Percentiles rank a stretch among this genome's conserved stretches.
Evolutionary conservation across 306 rosid genomes (phyloP).

Genomic region (cucumber (Cucumis sativus)): DNA sequence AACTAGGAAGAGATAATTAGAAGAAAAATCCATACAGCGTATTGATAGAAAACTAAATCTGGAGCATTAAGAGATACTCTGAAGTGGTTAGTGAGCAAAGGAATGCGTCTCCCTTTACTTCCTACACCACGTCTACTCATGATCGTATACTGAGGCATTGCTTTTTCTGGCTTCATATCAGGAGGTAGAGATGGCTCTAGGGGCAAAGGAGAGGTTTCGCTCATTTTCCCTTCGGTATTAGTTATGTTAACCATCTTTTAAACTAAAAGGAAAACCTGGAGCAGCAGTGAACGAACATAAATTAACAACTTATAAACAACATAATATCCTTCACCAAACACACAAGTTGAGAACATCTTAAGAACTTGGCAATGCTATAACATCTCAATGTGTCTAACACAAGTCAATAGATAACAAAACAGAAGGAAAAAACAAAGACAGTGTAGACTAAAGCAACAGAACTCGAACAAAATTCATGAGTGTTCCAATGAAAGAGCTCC

Average conservation of each 20-base stretch:
- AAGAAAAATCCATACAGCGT: slow-evolving; percentile 38
- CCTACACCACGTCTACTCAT: slow-evolving; percentile 50
- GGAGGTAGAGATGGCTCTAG: slow-evolving; percentile 17
- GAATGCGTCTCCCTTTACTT: slow-evolving; percentile 31
- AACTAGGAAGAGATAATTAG: slow-evolving; percentile 6
- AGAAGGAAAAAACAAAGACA: not conserved
- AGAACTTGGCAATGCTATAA: not conserved
- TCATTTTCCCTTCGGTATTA: slow-evolving; percentile 15
- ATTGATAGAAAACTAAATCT: slow-evolving; percentile 73
- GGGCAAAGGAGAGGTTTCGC: slow-evolving; percentile 21
- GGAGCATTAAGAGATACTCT: slow-evolving; percentile 37
- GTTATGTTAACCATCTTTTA: slow-evolving; percentile 24
- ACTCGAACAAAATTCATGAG: not conserved
- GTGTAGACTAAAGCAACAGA: not conserved
- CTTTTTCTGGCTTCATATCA: slow-evolving; percentile 18
- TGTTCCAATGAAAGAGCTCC: not conserved
- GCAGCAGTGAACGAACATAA: not conserved
- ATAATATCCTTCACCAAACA: not conserved
- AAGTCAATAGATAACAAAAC: not conserved
- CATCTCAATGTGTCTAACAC: not conserved
- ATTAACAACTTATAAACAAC: not conserved
- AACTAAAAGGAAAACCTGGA: not conserved
- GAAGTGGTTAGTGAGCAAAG: slow-evolving; percentile 56
- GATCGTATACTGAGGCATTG: slow-evolving; percentile 29
- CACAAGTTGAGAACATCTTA: not conserved